Evolutionary conservation across 2,329 filamentous ascomycete species (phyloP).

Genomic region (Botryotinia calthae): DNA sequence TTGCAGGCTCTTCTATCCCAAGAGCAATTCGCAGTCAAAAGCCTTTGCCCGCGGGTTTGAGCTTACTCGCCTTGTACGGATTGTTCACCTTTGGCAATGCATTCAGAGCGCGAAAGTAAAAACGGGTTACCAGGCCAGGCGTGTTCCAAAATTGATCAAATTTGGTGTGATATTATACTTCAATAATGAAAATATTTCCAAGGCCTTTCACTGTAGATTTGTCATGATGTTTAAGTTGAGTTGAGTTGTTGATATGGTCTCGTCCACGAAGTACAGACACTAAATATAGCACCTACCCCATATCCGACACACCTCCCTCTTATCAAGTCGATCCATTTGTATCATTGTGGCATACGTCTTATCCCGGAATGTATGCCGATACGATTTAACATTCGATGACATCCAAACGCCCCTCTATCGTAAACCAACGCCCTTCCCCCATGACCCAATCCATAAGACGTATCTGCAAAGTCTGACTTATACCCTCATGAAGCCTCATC

Average conservation of each 20-base stretch:
- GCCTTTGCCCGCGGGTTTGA: conserved; percentile 78
- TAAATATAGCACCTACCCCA: neutral
- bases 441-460: neutral
- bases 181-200: neutral
- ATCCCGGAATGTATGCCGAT: neutral
- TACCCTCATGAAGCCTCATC: conserved; percentile 62
- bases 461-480: neutral
- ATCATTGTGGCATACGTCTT: neutral
- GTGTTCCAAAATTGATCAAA: conserved; percentile 35
- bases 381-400: neutral
- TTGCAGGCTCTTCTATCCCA: conserved; percentile 82
- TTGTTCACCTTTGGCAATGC: conserved; percentile 76
- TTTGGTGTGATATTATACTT: neutral
- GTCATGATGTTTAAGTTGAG: conserved; percentile 5
- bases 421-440: conserved; percentile 7
- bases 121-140: conserved; percentile 31
- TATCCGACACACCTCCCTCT: neutral
- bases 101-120: conserved; percentile 42
- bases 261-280: neutral
- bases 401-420: conserved; percentile 6
- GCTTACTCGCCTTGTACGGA: conserved; percentile 75
- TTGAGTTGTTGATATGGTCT: conserved; percentile 3
- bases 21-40: conserved; percentile 81
- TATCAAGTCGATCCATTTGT: neutral
- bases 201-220: neutral